Evolutionary conservation across 805 yeast genomes (phyloP), one percentile per base, ranked within the genome.

Genomic region (Candida bentonensis): DNA sequence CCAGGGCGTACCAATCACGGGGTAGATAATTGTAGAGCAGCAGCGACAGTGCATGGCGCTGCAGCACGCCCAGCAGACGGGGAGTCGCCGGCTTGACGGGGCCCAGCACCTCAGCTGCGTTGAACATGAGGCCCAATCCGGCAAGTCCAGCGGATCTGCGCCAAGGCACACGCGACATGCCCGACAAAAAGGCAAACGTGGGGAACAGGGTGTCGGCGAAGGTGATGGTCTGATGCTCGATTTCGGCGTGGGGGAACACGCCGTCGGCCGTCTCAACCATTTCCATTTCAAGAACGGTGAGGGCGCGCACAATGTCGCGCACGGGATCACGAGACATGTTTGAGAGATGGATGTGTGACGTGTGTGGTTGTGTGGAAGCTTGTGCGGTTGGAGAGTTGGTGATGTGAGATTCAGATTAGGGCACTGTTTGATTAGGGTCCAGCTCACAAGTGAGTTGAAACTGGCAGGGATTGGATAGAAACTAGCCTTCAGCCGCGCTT

Each of bases 191-290:
- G 22, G 55, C 52, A 34, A 57, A 54, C 17, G 54, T 49, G 13
- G 64, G 64, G 42, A 58, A 51, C 21, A 60, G 48, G 5, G 62
- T 56, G 44, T 55, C 60, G 33, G 57, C 58, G 43, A 52, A 54
- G 15, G 59, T 50, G 34, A 58, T 44, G 4, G 49, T 34, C 28
- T 53, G 47, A 21, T 46, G 46, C 3, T 52, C 52, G 3, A 53
- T 41, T 3, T 51, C 44, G 4, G 60, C 56, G 42, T 57, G 60
- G 5, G 44, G 41, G 26, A 54, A 40, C n/a, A n/a, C n/a, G 17
- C 40, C 15, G 22, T 39, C 39, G 9, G 50, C 26, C 25, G 51
- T 47, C 44, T 55, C 52, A 23, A 46, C 54, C 4, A 50, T 40
- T 46, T 56, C 61, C 61, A 57, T 58, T 41, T 59, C 62, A 7